Evolutionary conservation across 208 protist genomes (phyloP).

Genomic region (Blechomonas ayalai): DNA sequence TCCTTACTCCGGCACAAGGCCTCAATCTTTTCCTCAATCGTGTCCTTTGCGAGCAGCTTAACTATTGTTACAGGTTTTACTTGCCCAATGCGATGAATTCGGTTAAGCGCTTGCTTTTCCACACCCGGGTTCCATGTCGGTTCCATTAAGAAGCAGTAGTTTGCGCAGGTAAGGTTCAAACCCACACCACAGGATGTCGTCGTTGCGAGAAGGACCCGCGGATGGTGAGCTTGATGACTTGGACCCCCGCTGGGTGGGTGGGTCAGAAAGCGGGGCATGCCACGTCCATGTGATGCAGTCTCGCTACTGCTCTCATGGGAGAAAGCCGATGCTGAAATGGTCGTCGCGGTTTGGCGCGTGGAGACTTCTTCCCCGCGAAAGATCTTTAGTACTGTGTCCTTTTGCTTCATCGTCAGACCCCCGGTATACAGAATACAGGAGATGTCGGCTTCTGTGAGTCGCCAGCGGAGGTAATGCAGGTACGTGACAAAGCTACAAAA

Average conservation of each 20-base stretch:
- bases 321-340: neutral
- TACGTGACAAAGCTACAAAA: constrained; percentile 94
- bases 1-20: constrained; percentile 91
- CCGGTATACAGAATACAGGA: constrained; percentile 43
- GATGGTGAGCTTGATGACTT: neutral
- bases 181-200: constrained; percentile 89
- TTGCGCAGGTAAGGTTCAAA: constrained; percentile 91
- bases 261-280: constrained; percentile 14
- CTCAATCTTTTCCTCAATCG: constrained; percentile 95
- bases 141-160: constrained; percentile 90
- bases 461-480: constrained; percentile 80
- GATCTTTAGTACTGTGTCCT: constrained; percentile 50
- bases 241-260: no score
- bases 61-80: constrained; percentile 89
- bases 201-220: constrained; percentile 82
- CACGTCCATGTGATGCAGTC: constrained; percentile 2
- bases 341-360: no score
- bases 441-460: constrained; percentile 30
- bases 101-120: constrained; percentile 89
- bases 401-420: constrained; percentile 28
- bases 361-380: no score
- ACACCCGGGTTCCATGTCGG: constrained; percentile 88
- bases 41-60: constrained; percentile 89
- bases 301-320: neutral
- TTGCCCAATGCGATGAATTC: constrained; percentile 89